phyloP scores from a whole-genome alignment of 208 protist species.

The Trypanosoma melophagium region DNA sequence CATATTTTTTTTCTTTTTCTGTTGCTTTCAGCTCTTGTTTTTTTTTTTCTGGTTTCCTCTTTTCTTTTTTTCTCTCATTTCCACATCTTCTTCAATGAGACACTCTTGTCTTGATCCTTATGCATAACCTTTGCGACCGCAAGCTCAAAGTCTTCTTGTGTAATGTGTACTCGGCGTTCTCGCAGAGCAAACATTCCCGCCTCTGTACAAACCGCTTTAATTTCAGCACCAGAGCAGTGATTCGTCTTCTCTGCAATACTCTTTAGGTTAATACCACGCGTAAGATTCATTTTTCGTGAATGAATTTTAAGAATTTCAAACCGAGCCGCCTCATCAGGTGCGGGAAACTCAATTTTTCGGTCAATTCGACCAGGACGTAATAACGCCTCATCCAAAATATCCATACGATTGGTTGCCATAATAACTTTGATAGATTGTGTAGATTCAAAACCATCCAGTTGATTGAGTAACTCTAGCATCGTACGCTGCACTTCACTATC shows the following conservation, averaged over 20 bases:
- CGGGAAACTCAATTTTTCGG: conserved; percentile 99
- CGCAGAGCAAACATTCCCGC: conserved; percentile 99
- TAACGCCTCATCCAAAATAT: conserved; percentile 99
- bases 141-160: conserved; percentile 99
- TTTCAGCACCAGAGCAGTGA: conserved; percentile 98
- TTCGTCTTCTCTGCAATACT: conserved; percentile 96
- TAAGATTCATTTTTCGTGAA: conserved; percentile 99
- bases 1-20: conserved; percentile 16
- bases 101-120: conserved; percentile 97
- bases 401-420: conserved; percentile 99
- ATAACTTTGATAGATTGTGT: conserved; percentile 99
- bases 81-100: conserved; percentile 98
- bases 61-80: conserved; percentile 54
- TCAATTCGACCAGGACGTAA: conserved; percentile 99
- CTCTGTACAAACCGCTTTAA: conserved; percentile 96
- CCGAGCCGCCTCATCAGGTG: conserved; percentile 90
- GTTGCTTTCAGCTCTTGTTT: conserved; percentile 16
- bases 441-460: conserved; percentile 99
- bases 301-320: conserved; percentile 99
- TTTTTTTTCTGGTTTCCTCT: conserved; percentile 18
- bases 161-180: conserved; percentile 99
- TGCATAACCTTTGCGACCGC: conserved; percentile 99
- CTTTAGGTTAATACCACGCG: conserved; percentile 97
- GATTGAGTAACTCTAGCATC: conserved; percentile 99
- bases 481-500: conserved; percentile 99